Conservation (phyloP, 305 asterid genomes). For the Fraxinus latifolia region DNA sequence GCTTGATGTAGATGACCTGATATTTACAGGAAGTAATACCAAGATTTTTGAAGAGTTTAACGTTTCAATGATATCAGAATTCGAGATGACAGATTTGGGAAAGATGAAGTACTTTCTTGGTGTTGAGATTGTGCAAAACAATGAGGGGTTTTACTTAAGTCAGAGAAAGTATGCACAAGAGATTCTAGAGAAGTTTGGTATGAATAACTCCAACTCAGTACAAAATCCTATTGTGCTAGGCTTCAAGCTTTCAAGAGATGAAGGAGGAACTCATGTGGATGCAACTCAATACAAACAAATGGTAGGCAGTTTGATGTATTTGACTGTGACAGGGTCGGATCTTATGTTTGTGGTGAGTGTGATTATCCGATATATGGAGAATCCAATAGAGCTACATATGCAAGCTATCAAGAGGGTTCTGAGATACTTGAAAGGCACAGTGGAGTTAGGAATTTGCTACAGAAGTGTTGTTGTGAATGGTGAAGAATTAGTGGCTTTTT, state of each 20-base stretch:
- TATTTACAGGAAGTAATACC: not conserved
- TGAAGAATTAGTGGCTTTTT: not conserved
- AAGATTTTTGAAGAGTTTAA: not conserved
- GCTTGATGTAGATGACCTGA: not conserved
- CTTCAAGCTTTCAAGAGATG: not conserved
- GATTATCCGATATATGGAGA: not conserved
- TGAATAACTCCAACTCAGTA: not conserved
- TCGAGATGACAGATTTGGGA: not conserved
- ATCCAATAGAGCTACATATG: not conserved
- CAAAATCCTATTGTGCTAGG: not conserved
- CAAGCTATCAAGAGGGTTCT: not conserved
- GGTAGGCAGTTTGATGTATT: not conserved
- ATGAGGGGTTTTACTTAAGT: not conserved
- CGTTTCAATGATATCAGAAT: not conserved
- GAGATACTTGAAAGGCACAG: not conserved
- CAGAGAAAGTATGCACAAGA: not conserved
- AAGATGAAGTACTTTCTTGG: not conserved
- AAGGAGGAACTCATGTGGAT: not conserved
- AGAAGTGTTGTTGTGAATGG: not conserved
- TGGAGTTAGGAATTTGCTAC: not conserved
- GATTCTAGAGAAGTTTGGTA: not conserved
- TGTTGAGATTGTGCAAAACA: not conserved
- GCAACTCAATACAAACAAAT: not conserved
- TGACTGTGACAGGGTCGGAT: not conserved
- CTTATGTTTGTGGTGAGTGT: not conserved